These are phyloP conservation scores for Hirsutella rhossiliensis DNA, from an alignment of 2,329 filamentous ascomycete species.

Conservation along the genomic window DNA sequence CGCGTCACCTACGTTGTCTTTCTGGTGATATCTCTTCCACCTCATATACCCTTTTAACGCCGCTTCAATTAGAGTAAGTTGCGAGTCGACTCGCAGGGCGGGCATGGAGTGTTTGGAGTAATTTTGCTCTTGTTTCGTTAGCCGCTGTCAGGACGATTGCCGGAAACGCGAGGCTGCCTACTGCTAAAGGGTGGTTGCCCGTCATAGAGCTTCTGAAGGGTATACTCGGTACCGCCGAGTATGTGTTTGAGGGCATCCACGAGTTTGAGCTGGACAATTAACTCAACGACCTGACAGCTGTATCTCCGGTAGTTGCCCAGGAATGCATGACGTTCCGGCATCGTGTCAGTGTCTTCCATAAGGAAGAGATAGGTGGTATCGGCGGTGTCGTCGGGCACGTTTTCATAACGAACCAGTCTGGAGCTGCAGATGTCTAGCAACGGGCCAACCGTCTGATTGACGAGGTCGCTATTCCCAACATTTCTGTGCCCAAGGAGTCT, in stretches of 20 bases:
- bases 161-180: constrained; percentile 20
- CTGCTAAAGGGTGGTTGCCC: constrained; percentile 55
- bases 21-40: constrained; percentile 40
- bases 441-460: constrained; percentile 54
- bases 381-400: constrained; percentile 67
- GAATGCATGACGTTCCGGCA: constrained; percentile 89
- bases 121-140: constrained; percentile 28
- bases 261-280: constrained; percentile 69
- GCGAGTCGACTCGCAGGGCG: constrained; percentile 73
- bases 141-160: background rate
- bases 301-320: constrained; percentile 91
- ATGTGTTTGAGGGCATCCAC: constrained; percentile 82
- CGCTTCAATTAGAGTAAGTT: constrained; percentile 81
- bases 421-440: constrained; percentile 75
- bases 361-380: constrained; percentile 74
- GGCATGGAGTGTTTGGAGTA: constrained; percentile 60
- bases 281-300: constrained; percentile 76
- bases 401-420: constrained; percentile 78
- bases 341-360: constrained; percentile 86
- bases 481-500: constrained; percentile 61
- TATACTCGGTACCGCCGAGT: constrained; percentile 62
- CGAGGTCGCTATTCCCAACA: constrained; percentile 52
- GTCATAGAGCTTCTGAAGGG: constrained; percentile 65
- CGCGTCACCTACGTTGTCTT: constrained; percentile 16
- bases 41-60: constrained; percentile 80